These are phyloP conservation scores for Lentinus brumalis DNA, from an alignment of 768 basidiomycete genomes.

Conservation along the genomic window DNA sequence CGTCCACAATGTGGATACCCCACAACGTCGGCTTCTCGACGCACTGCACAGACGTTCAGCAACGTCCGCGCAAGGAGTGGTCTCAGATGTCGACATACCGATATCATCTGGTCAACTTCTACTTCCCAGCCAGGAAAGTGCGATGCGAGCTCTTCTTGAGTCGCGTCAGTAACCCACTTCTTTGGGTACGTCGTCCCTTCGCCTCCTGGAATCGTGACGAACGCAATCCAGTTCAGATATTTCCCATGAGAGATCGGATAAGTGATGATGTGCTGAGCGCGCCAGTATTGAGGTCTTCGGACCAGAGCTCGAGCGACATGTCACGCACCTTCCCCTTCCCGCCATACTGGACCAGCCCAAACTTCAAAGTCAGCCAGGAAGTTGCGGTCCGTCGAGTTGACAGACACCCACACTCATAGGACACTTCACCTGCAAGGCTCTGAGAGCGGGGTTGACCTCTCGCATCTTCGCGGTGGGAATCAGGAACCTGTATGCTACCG, in stretches of 20 bases:
- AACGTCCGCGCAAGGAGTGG: too few relatives aligned
- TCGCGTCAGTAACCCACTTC: slow-evolving; percentile 27
- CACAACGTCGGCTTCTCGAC: slow-evolving; percentile 28
- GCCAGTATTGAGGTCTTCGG: background rate
- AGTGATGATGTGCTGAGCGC: slow-evolving; percentile 27
- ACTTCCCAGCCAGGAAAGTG: slow-evolving; percentile 29
- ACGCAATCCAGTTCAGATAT: slow-evolving; percentile 28
- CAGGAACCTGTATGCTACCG: slow-evolving; percentile 28
- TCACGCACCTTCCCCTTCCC: slow-evolving; percentile 23
- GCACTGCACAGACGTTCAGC: slow-evolving; percentile 8
- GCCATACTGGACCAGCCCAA: slow-evolving; percentile 13
- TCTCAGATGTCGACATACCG: slow-evolving; percentile 12
- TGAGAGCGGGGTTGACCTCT: slow-evolving; percentile 20
- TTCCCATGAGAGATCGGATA: slow-evolving; percentile 30
- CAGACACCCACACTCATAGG: slow-evolving; percentile 15
- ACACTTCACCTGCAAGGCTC: slow-evolving; percentile 6
- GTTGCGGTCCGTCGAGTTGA: background rate
- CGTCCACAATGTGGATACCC: slow-evolving; percentile 30
- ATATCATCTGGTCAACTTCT: slow-evolving; percentile 26
- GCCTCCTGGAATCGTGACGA: slow-evolving; percentile 22
- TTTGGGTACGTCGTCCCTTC: slow-evolving; percentile 26
- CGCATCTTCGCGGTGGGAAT: slow-evolving; percentile 26
- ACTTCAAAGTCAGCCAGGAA: background rate
- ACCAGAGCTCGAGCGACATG: background rate
- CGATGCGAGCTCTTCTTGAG: slow-evolving; percentile 22